Evolutionary conservation across 2,329 filamentous ascomycete species (phyloP).

Genomic region (Cytospora paraplurivora): DNA sequence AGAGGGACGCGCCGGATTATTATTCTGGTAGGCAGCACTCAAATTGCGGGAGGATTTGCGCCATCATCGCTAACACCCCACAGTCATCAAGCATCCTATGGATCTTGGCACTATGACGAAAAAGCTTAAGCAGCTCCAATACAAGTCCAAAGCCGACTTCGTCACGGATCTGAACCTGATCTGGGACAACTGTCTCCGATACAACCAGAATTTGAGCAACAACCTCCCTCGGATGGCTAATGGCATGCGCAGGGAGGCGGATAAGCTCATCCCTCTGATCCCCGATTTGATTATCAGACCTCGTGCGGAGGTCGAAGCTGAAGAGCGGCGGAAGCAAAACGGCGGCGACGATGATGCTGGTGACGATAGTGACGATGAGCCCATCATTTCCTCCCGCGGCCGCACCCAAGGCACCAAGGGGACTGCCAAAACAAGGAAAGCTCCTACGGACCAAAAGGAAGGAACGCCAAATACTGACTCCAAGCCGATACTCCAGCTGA

Average conservation of each 20-base stretch:
- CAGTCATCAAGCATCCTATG: conserved; percentile 96
- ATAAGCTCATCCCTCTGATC: conserved; percentile 93
- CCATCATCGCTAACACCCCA: conserved; percentile 33
- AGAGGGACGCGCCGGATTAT: conserved; percentile 95
- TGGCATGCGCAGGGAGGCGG: conserved; percentile 95
- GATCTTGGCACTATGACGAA: conserved; percentile 98
- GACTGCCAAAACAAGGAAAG: conserved; percentile 75
- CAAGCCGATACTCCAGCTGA: conserved; percentile 71
- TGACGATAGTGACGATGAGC: conserved; percentile 95
- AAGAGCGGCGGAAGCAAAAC: conserved; percentile 81
- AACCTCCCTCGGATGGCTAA: conserved; percentile 89
- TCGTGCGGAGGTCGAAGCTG: conserved; percentile 90
- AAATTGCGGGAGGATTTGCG: conserved; percentile 28
- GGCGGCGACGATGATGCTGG: conserved; percentile 79
- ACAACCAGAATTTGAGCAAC: conserved; percentile 88
- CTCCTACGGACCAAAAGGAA: conserved; percentile 72
- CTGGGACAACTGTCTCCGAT: conserved; percentile 95
- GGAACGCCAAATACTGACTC: conserved; percentile 75
- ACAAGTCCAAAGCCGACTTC: conserved; percentile 92
- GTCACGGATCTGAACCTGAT: conserved; percentile 92
- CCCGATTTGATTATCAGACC: conserved; percentile 89
- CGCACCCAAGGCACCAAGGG: conserved; percentile 84
- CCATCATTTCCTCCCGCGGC: conserved; percentile 96
- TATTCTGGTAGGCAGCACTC: conserved; percentile 68
- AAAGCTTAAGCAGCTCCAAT: conserved; percentile 80